These are phyloP conservation scores for Pneumocystis carinii DNA, from an alignment of 1,139 yeast genomes.

Conservation along the genomic window DNA sequence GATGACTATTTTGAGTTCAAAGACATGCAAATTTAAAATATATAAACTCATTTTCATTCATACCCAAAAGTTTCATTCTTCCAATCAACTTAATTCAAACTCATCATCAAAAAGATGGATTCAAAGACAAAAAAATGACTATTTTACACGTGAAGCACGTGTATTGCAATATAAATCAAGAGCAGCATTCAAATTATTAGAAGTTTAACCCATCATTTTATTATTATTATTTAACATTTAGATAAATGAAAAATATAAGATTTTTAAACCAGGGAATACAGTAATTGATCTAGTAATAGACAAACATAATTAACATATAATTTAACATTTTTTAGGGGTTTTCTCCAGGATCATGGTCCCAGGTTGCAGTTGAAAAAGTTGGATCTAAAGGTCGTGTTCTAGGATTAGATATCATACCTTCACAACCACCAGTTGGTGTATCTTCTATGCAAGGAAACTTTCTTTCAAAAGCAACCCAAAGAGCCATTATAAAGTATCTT, in stretches of 20 bases:
- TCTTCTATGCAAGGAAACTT: conserved; percentile 79
- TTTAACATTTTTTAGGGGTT: conserved; percentile 36
- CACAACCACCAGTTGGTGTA: conserved; percentile 66
- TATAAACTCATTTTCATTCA: not conserved
- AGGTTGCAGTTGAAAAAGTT: conserved; percentile 52
- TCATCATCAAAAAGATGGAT: conserved; percentile 57
- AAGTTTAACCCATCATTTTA: conserved; percentile 12
- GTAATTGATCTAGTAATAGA: conserved; percentile 48
- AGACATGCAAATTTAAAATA: not conserved
- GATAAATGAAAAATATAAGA: conserved; percentile 44
- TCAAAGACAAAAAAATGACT: conserved; percentile 50
- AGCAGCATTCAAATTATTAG: conserved; percentile 73
- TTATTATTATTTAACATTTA: conserved; percentile 23
- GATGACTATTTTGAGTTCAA: not conserved
- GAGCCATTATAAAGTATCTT: conserved; percentile 42
- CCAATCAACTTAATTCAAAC: not conserved
- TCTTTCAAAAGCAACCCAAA: conserved; percentile 50
- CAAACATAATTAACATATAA: not conserved
- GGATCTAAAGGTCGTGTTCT: conserved; percentile 48
- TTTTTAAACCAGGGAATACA: conserved; percentile 43
- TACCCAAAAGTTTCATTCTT: not conserved
- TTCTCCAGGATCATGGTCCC: conserved; percentile 96
- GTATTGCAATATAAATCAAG: conserved; percentile 53
- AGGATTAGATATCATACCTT: conserved; percentile 74
- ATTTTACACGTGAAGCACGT: conserved; percentile 51